These are phyloP conservation scores for Blastomyces silverae DNA, from an alignment of 2,329 filamentous ascomycete species.

Conservation along the genomic window DNA sequence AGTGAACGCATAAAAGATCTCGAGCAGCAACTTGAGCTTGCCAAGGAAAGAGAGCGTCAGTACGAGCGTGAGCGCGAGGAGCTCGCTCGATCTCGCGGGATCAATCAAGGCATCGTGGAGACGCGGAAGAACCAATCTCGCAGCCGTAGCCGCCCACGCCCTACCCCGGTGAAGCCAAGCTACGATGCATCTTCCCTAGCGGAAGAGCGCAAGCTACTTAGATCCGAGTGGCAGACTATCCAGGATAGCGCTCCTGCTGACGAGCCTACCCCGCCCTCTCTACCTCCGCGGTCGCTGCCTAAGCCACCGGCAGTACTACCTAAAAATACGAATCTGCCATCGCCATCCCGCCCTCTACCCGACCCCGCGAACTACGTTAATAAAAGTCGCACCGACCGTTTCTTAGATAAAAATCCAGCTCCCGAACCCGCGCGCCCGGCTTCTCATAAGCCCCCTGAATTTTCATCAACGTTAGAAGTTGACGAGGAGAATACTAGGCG, in stretches of 20 bases:
- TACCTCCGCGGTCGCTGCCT: slow-evolving; percentile 24
- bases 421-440: slow-evolving; percentile 38
- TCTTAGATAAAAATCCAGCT: slow-evolving; percentile 49
- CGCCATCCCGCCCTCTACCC: slow-evolving; percentile 41
- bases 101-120: slow-evolving; percentile 14
- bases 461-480: slow-evolving; percentile 49
- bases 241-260: slow-evolving; percentile 26
- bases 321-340: slow-evolving; percentile 15
- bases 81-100: slow-evolving; percentile 30
- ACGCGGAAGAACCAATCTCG: slow-evolving; percentile 16
- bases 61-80: slow-evolving; percentile 57
- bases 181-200: slow-evolving; percentile 53
- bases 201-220: slow-evolving; percentile 55
- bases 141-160: slow-evolving; percentile 30
- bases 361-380: slow-evolving; percentile 39
- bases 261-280: slow-evolving; percentile 21
- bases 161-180: slow-evolving; percentile 39
- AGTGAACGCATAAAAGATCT: slow-evolving; percentile 68
- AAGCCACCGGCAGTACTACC: slow-evolving; percentile 24
- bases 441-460: slow-evolving; percentile 42
- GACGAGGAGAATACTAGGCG: slow-evolving; percentile 52
- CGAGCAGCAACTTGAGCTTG: slow-evolving; percentile 63
- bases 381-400: slow-evolving; percentile 49
- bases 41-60: slow-evolving; percentile 59
- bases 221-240: slow-evolving; percentile 49